Conservation (phyloP, 352 stramenopile genomes). For the Phytophthora chlamydospora region DNA sequence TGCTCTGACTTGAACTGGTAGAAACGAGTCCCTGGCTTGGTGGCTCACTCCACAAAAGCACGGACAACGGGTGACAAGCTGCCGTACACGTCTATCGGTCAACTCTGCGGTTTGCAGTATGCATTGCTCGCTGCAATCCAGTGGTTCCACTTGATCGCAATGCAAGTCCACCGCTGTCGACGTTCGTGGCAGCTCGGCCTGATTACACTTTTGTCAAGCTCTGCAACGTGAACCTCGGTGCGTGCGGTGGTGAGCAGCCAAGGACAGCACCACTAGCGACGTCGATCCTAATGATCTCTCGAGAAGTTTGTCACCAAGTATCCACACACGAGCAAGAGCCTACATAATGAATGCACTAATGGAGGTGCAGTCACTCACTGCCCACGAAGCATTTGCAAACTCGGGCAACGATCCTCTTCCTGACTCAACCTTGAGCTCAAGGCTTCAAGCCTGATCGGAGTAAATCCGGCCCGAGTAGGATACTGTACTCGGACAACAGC, state of each 20-base stretch:
- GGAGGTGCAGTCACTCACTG: not conserved
- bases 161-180: slow-evolving; percentile 14
- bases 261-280: not conserved
- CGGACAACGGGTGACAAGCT: not conserved
- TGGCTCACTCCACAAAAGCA: slow-evolving; percentile 2
- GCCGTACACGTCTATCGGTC: not conserved
- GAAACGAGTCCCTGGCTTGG: not conserved
- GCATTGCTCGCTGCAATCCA: slow-evolving; percentile 20
- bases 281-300: too few relatives aligned
- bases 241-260: too few relatives aligned
- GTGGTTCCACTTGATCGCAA: slow-evolving; percentile 1
- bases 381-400: not conserved
- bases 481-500: not conserved
- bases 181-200: slow-evolving; percentile 12
- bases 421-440: too few relatives aligned
- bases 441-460: not conserved
- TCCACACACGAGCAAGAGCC: too few relatives aligned
- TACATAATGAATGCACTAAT: too few relatives aligned
- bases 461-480: slow-evolving; percentile 24
- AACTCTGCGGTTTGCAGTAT: not conserved
- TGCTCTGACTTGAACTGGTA: not conserved
- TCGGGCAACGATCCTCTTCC: not conserved
- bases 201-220: slow-evolving; percentile 40
- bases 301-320: too few relatives aligned
- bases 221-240: slow-evolving; percentile 6